Evolutionary conservation across 495 filamentous ascomycete genomes (phyloP).

Genomic region (Hyaloscypha finlandica): DNA sequence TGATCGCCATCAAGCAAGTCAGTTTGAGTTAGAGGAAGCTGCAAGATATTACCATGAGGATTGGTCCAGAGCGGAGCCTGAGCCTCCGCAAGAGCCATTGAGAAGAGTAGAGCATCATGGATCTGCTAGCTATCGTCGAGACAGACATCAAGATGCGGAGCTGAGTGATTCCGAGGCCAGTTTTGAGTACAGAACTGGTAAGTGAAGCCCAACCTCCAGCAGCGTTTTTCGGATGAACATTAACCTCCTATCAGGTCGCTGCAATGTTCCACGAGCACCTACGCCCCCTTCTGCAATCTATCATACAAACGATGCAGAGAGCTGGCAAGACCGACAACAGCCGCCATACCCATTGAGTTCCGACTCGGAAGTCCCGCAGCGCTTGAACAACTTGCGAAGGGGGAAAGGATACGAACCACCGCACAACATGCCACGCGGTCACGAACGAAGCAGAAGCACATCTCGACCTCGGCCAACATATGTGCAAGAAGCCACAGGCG

Average conservation of each 20-base stretch:
- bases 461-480: conserved; percentile 1
- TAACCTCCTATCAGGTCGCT: neutral
- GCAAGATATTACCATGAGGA: conserved; percentile 26
- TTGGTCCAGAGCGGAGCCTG: conserved; percentile 15
- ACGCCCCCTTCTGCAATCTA: conserved; percentile 15
- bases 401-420: neutral
- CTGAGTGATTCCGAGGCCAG: conserved; percentile 17
- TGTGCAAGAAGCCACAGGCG: conserved; percentile 8
- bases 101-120: neutral
- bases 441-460: neutral
- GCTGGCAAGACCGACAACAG: conserved; percentile 1
- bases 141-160: conserved; percentile 13
- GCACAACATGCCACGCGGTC: neutral
- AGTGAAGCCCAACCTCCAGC: neutral
- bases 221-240: neutral
- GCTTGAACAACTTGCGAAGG: neutral
- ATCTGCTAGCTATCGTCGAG: conserved; percentile 16
- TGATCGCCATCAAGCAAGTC: neutral
- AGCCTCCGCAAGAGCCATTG: neutral
- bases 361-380: conserved; percentile 2
- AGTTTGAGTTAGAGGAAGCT: conserved; percentile 13
- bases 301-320: neutral
- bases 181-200: conserved; percentile 11
- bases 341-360: conserved; percentile 7
- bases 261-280: conserved; percentile 14